Conservation (phyloP, 2,329 filamentous ascomycete genomes). For the Trichophyton simii region DNA sequence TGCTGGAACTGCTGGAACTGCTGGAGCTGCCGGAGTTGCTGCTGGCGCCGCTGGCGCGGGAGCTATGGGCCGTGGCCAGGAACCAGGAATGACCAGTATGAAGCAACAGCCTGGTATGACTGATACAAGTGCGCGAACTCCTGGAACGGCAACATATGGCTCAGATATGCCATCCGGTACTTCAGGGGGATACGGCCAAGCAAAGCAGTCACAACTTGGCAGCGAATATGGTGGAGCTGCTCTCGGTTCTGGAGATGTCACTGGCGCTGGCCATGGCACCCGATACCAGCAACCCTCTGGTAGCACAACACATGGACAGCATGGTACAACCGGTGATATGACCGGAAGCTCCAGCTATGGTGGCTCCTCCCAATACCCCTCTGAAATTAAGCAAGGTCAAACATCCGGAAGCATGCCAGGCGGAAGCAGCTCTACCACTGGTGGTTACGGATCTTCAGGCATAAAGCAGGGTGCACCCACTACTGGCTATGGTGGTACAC, state of each 20-base stretch:
- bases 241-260: neutral
- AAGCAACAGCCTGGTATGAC: neutral
- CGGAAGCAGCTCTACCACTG: neutral
- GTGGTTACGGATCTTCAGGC: neutral
- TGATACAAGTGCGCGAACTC: neutral
- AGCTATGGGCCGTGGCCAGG: neutral
- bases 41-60: neutral
- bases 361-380: neutral
- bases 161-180: neutral
- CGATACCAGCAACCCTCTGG: neutral
- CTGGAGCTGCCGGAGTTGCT: neutral
- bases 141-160: neutral
- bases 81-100: neutral
- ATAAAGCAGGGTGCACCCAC: neutral
- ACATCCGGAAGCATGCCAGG: neutral
- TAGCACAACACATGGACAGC: neutral
- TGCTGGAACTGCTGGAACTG: neutral
- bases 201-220: neutral
- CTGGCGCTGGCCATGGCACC: neutral
- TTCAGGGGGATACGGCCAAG: neutral
- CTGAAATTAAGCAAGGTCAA: neutral
- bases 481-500: neutral
- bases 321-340: neutral
- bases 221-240: conserved; percentile 1
- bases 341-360: neutral